Base-by-base conservation (phyloP, 2,329 filamentous ascomycete genomes). In the Colletotrichum salicis region DNA sequence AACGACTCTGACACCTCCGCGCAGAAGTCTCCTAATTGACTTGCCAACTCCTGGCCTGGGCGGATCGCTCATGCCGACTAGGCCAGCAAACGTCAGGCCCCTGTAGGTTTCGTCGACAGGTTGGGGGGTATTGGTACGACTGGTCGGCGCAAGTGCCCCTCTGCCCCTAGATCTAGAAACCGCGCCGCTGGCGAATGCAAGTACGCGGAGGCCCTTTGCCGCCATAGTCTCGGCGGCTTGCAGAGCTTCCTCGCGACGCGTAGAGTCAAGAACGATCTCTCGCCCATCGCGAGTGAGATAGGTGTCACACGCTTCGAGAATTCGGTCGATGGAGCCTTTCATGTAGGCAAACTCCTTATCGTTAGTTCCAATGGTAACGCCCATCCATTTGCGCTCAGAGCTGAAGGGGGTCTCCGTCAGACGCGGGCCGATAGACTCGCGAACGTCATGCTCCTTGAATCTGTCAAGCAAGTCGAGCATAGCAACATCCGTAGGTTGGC, bases 351-450 rank as follows among this genome's bases (percentile, higher is more conserved):
- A 91, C 77, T 97, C 94, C 73, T 91, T 90, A 35, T 85, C 83
- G 59, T 90, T 87, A 27, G 86, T 85, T 55, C 90, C 91, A 76
- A 98, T 93, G 2, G 95, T 93, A 33, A 98, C 95, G 41, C 97
- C 97, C 97, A 99, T 99, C 96, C 96, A 99, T 82, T 99, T 99
- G 69, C 96, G 90, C 79, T 97, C 95, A 1, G 96, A 99, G 80
- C 96, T 98, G 82, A 99, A 99, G 0, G 96, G 95, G 0, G 94
- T 95, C 81, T 99, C 96, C 55, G 91, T 91, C 37, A 93, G 89
- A 60, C 96, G 93, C 37, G 89, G 88, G n/a, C 95, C 95, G 65
- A 97, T 90, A 11, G 93, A 92, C 58, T 96, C 93, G 73, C 97
- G 92, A 57, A 97, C 91, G 82, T 99, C 96, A 75, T 97, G 94